A percentile compares a stretch with the other conserved stretches of the same genome.
Conservation (phyloP, 768 basidiomycete genomes). For the Xerocomellus chrysenteron region DNA sequence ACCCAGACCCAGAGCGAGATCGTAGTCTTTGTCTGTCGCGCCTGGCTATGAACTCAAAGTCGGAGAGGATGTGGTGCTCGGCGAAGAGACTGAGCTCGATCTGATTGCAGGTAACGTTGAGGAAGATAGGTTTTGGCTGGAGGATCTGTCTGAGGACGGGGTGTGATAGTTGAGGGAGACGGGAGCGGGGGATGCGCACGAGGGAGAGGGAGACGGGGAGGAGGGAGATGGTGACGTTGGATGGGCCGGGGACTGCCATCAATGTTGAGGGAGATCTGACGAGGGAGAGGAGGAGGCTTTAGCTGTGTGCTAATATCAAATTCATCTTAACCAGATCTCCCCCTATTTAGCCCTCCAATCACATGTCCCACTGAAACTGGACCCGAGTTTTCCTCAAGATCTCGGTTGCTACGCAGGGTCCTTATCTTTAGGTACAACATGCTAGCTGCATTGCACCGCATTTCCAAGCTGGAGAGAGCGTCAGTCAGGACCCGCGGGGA, state of each 20-base stretch:
- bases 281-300: conserved; percentile 9
- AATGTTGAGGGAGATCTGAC: conserved; percentile 10
- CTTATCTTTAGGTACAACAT: conserved; percentile 3
- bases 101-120: conserved; percentile 76
- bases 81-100: conserved; percentile 77
- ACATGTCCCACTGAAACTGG: neutral
- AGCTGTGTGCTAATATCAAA: conserved; percentile 8
- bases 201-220: conserved; percentile 72
- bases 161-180: conserved; percentile 56
- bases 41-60: conserved; percentile 61
- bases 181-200: conserved; percentile 72
- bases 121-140: conserved; percentile 61
- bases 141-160: conserved; percentile 69
- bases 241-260: conserved; percentile 26
- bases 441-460: neutral
- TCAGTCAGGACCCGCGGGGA: too few relatives aligned
- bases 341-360: neutral
- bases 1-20: conserved; percentile 40
- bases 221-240: conserved; percentile 60
- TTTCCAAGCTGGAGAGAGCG: too few relatives aligned
- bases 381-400: too few relatives aligned
- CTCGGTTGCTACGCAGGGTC: too few relatives aligned
- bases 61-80: conserved; percentile 52
- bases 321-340: neutral
- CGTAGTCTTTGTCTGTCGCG: conserved; percentile 52